Conservation (phyloP, 73 alveolate species). For the Strombidium stylifer region DNA sequence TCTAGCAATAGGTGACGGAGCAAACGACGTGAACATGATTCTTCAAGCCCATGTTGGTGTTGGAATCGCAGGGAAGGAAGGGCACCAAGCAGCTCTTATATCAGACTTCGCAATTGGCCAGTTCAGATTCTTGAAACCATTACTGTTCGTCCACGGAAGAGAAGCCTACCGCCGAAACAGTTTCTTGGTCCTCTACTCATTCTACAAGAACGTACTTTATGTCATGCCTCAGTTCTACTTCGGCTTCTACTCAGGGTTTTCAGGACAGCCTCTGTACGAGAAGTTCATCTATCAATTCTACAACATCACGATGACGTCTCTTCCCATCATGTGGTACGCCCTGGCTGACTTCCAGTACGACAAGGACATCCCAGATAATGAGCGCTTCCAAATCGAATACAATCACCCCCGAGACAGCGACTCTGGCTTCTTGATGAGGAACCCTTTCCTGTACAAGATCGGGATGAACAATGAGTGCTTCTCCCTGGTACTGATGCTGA, state of each 20-base stretch:
- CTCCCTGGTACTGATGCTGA: conserved; percentile 65
- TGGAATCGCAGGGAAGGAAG: conserved; percentile 92
- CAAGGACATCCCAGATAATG: no score
- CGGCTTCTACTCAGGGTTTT: conserved; percentile 65
- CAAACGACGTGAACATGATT: conserved; percentile 93
- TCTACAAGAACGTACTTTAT: conserved; percentile 85
- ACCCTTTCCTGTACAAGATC: conserved; percentile 75
- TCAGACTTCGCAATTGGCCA: conserved; percentile 79
- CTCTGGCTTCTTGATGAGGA: conserved; percentile 51
- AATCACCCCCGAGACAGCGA: conserved; percentile 72
- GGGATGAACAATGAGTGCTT: conserved; percentile 71
- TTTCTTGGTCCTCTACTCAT: conserved; percentile 76
- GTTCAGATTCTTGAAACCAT: conserved; percentile 74
- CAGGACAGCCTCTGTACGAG: conserved; percentile 64
- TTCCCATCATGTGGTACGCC: conserved; percentile 80
- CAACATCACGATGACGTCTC: conserved; percentile 72
- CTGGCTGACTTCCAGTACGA: conserved; percentile 63
- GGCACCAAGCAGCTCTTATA: conserved; percentile 90
- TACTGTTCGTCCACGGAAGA: conserved; percentile 92
- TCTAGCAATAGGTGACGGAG: conserved; percentile 93
- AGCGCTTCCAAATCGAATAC: conserved; percentile 73
- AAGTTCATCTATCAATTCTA: conserved; percentile 55
- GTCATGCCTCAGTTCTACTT: conserved; percentile 76
- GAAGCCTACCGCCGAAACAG: conserved; percentile 91
- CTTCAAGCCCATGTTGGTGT: conserved; percentile 94